These are phyloP conservation scores for Plasmodium adleri DNA, from an alignment of 169 alveolate genomes.

Conservation along the genomic window DNA sequence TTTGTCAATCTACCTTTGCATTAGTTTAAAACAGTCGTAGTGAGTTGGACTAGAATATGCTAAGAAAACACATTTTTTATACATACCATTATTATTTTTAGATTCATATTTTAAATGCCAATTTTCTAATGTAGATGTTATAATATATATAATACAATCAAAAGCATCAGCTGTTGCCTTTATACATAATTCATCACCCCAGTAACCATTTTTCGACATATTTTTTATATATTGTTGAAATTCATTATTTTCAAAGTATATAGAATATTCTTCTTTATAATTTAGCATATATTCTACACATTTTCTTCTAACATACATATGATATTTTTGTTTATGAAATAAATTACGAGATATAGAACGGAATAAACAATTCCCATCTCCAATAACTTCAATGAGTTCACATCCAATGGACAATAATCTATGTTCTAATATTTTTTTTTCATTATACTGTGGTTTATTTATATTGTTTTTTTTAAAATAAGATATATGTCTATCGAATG, in stretches of 20 bases:
- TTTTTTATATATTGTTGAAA: conserved; percentile 71
- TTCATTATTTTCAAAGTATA: conserved; percentile 70
- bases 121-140: conserved; percentile 78
- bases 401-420: conserved; percentile 77
- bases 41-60: conserved; percentile 83
- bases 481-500: conserved; percentile 54
- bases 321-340: conserved; percentile 78
- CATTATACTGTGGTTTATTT: conserved; percentile 10
- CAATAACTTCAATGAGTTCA: conserved; percentile 52
- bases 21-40: conserved; percentile 77
- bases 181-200: conserved; percentile 85
- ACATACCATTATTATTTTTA: conserved; percentile 22
- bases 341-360: conserved; percentile 81
- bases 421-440: conserved; percentile 68
- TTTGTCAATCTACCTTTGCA: conserved; percentile 31
- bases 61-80: conserved; percentile 77
- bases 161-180: conserved; percentile 83
- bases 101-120: conserved; percentile 82
- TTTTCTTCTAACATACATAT: conserved; percentile 74
- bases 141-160: conserved; percentile 80
- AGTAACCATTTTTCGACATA: conserved; percentile 78
- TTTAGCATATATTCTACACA: conserved; percentile 78
- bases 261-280: conserved; percentile 68
- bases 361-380: conserved; percentile 85
- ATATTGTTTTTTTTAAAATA: conserved; percentile 36